These are phyloP conservation scores for Thelephora terrestris DNA, from an alignment of 1,284 basidiomycete genomes.

Conservation along the genomic window DNA sequence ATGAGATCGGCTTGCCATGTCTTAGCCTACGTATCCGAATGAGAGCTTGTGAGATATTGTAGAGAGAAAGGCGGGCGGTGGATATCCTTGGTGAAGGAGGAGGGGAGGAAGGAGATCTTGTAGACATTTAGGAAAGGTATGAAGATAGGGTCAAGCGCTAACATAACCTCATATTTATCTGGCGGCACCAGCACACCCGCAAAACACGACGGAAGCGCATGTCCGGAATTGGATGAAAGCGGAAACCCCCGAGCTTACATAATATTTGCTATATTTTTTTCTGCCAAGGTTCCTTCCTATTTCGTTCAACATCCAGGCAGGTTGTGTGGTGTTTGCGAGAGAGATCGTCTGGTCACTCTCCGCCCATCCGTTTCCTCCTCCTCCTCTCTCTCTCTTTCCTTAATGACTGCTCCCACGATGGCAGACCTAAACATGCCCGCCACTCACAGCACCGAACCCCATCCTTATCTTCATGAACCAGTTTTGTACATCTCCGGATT, in stretches of 20 bases:
- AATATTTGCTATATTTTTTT: too few relatives aligned
- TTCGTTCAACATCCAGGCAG: background rate
- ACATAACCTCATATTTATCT: too few relatives aligned
- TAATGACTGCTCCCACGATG: background rate
- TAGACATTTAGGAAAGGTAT: background rate
- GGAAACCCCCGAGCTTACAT: too few relatives aligned
- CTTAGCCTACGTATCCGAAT: background rate
- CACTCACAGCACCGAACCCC: constrained; percentile 27
- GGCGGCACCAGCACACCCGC: too few relatives aligned
- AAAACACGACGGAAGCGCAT: too few relatives aligned
- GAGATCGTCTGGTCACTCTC: background rate
- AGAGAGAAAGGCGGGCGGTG: background rate
- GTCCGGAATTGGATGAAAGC: too few relatives aligned
- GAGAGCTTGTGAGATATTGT: background rate
- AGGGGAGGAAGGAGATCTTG: background rate
- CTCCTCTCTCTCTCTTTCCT: background rate
- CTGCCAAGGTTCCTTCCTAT: too few relatives aligned
- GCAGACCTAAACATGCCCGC: constrained; percentile 14
- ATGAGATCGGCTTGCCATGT: constrained; percentile 25
- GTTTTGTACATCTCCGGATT: constrained; percentile 67
- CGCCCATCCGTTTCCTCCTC: background rate
- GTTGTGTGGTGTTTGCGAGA: background rate
- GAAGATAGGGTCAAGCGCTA: too few relatives aligned
- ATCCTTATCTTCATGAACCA: constrained; percentile 75
- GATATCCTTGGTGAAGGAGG: background rate